Evolutionary conservation across 2,329 filamentous ascomycete species (phyloP), one percentile per base, ranked within the genome.

Genomic region (Aspergillus sojae): DNA sequence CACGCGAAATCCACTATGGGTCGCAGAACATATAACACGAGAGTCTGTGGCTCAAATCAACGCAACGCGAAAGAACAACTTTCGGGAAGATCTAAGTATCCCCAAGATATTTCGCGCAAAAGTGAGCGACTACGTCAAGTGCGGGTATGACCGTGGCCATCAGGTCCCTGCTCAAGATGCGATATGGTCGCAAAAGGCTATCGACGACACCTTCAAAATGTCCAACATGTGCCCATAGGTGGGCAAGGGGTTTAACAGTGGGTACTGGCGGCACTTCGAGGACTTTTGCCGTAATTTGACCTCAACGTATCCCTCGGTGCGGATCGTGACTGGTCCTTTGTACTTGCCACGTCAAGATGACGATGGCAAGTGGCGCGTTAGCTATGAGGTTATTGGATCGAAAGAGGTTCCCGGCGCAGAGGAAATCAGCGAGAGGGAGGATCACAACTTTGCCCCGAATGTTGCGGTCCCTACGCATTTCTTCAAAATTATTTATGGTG

Each of bases 201-300:
- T 98, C 93, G 89, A 99, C 80, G 92, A 92, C 62, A 99, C 95
- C 3, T 99, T 99, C 75, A 90, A 88, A 74, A 86, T 99, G 61
- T 90, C 86, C 75, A 99, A 99, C 82, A 99, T 99, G 94, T 97
- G 94, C 76, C 95, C 95, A 36, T 95, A 99, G 81, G 94, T 99
- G 32, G 95, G 95, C 69, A 93, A 97, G 75, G 95, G 95, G 63
- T 99, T 99, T 85, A 99, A 99, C 82, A 87, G 95, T 57, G 95
- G 99, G 81, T 99, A 99, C 86, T 99, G 95, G 95, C 91, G 95
- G 43, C 95, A 98, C 78, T 94, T 99, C 70, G 95, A 99, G 81
- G 94, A 97, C 75, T 99, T 98, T 75, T 97, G 94, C 81, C 88
- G 95, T 9, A 85, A 93, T 23, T 83, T 99, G 68, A 94, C 94